A percentile compares a stretch with the other conserved stretches of the same genome.
Conservation (phyloP, 2,329 filamentous ascomycete genomes). For the Sclerotinia sclerotiorum region DNA sequence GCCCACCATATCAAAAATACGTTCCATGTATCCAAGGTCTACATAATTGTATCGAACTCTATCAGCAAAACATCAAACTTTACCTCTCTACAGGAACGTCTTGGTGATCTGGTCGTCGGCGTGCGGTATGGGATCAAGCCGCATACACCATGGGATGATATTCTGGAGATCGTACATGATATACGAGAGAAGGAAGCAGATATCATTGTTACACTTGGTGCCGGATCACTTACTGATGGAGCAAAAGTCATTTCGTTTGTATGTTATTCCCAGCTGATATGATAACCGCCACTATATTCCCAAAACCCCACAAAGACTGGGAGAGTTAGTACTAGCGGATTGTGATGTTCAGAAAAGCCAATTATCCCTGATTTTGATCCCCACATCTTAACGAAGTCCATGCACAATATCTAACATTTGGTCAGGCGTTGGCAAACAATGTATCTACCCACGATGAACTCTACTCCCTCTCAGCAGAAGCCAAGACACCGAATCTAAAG, state of each 20-base stretch:
- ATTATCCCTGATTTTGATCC: too few relatives aligned
- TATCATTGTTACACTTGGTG: constrained; percentile 41
- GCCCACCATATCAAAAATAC: constrained; percentile 37
- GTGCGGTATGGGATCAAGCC: constrained; percentile 39
- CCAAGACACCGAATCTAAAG: constrained; percentile 26
- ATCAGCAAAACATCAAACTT: constrained; percentile 40
- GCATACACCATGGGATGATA: constrained; percentile 40
- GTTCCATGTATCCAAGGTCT: constrained; percentile 36
- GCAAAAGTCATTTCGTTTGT: constrained; percentile 39
- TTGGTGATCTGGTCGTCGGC: constrained; percentile 37
- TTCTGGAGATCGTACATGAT: constrained; percentile 38
- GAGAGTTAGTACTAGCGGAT: too few relatives aligned
- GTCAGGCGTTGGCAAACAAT: constrained; percentile 34
- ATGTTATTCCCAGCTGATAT: constrained; percentile 21
- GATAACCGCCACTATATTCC: not conserved
- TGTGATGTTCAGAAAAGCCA: not conserved
- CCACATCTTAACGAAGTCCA: not conserved
- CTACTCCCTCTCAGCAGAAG: constrained; percentile 23
- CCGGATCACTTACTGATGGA: constrained; percentile 40
- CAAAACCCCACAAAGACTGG: not conserved
- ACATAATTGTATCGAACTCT: constrained; percentile 40
- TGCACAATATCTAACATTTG: constrained; percentile 3
- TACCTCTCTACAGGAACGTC: constrained; percentile 30
- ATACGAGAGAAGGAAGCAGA: constrained; percentile 34
- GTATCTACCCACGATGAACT: constrained; percentile 28